Conservation (phyloP, 2,329 filamentous ascomycete species). For the Lasiodiplodia hormozganensis region DNA sequence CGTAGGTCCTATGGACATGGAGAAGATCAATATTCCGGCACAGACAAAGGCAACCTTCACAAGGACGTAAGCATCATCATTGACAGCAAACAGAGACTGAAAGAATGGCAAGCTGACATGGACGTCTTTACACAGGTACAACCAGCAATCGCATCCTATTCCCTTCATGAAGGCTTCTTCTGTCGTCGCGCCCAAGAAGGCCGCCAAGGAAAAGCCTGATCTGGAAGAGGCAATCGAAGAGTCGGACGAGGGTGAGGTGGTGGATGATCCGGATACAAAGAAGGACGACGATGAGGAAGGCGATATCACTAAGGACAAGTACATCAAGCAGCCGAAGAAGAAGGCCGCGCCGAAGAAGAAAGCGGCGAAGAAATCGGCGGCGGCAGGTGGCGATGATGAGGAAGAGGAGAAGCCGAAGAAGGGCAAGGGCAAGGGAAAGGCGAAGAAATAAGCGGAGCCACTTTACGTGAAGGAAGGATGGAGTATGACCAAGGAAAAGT, state of each 20-base stretch:
- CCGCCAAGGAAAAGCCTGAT: constrained; percentile 80
- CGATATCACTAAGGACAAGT: constrained; percentile 92
- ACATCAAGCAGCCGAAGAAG: constrained; percentile 87
- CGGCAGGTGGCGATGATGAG: constrained; percentile 13
- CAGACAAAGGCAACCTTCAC: constrained; percentile 92
- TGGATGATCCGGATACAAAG: constrained; percentile 48
- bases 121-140: constrained; percentile 68
- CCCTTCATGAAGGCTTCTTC: constrained; percentile 95
- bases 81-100: neutral
- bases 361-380: constrained; percentile 32
- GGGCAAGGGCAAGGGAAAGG: constrained; percentile 16
- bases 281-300: constrained; percentile 75
- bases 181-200: constrained; percentile 74
- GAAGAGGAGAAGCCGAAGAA: constrained; percentile 25
- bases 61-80: constrained; percentile 68
- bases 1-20: constrained; percentile 81
- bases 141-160: constrained; percentile 82
- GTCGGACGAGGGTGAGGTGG: constrained; percentile 69
- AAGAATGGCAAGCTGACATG: constrained; percentile 30
- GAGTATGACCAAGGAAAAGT: neutral
- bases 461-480: neutral
- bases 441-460: constrained; percentile 17
- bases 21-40: constrained; percentile 76
- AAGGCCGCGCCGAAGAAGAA: constrained; percentile 53
- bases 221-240: constrained; percentile 96